Conservation (phyloP, 2,329 filamentous ascomycete genomes). For the Penicillium sp. region DNA sequence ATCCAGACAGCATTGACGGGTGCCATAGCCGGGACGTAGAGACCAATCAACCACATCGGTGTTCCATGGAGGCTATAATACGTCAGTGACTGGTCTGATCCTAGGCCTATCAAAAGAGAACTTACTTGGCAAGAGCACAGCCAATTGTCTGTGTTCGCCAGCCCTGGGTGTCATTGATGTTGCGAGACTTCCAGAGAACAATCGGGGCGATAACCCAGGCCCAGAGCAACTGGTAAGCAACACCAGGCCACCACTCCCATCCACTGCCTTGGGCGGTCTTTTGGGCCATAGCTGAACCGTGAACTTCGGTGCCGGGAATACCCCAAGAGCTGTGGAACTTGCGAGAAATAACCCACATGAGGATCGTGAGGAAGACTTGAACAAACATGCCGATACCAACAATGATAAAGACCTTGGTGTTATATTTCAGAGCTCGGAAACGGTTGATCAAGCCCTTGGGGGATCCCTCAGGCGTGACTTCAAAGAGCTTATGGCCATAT, state of each 20-base stretch:
- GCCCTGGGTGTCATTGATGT: slow-evolving; percentile 64
- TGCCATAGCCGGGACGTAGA: slow-evolving; percentile 57
- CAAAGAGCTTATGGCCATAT: slow-evolving; percentile 1
- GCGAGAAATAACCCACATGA: slow-evolving; percentile 61
- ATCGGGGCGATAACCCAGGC: slow-evolving; percentile 16
- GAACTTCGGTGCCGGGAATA: slow-evolving; percentile 54
- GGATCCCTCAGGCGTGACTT: neutral
- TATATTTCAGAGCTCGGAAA: slow-evolving; percentile 21
- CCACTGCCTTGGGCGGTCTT: slow-evolving; percentile 48
- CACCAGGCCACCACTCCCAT: slow-evolving; percentile 59
- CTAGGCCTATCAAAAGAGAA: neutral
- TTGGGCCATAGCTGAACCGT: slow-evolving; percentile 45
- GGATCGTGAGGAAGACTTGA: slow-evolving; percentile 53
- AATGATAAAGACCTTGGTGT: slow-evolving; percentile 28
- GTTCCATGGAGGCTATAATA: slow-evolving; percentile 57
- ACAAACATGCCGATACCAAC: slow-evolving; percentile 55
- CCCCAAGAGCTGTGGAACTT: slow-evolving; percentile 60
- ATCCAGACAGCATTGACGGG: slow-evolving; percentile 57
- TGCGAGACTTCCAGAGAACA: slow-evolving; percentile 61
- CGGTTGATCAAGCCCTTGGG: slow-evolving; percentile 18
- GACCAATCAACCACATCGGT: slow-evolving; percentile 63
- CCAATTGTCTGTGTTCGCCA: slow-evolving; percentile 65
- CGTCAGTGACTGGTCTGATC: neutral
- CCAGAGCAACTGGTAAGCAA: slow-evolving; percentile 35
- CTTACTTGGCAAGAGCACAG: slow-evolving; percentile 40